Evolutionary conservation across 805 yeast genomes (phyloP).

Genomic region (Metschnikowia gruessii): DNA sequence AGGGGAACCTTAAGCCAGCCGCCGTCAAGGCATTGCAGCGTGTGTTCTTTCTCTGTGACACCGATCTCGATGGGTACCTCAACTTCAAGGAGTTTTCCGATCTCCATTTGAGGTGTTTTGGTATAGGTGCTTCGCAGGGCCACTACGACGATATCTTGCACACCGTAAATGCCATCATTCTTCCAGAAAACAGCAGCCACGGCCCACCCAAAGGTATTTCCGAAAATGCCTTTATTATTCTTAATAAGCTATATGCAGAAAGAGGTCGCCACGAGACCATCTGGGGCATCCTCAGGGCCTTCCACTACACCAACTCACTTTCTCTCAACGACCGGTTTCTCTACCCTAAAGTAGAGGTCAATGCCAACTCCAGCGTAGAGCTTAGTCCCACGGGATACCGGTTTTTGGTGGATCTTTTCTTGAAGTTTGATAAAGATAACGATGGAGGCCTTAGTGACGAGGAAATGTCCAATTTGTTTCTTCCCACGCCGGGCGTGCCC

Average conservation of each 20-base stretch:
- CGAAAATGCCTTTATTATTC: conserved; percentile 67
- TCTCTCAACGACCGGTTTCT: conserved; percentile 77
- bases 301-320: conserved; percentile 87
- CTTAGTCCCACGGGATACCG: conserved; percentile 89
- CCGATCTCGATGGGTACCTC: conserved; percentile 84
- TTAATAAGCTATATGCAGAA: conserved; percentile 83
- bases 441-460: conserved; percentile 88
- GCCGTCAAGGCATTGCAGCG: conserved; percentile 75
- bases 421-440: conserved; percentile 88
- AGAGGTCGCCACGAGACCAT: conserved; percentile 94
- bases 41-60: conserved; percentile 80
- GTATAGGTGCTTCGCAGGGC: conserved; percentile 32
- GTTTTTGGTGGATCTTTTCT: conserved; percentile 84
- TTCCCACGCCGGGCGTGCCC: conserved; percentile 94
- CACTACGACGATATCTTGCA: conserved; percentile 39
- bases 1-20: conserved; percentile 73
- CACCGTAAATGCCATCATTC: conserved; percentile 32
- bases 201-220: conserved; percentile 53
- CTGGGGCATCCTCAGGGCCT: conserved; percentile 90
- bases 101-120: conserved; percentile 75
- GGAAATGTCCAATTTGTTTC: conserved; percentile 68
- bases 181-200: conserved; percentile 19
- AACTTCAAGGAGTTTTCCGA: conserved; percentile 66
- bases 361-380: conserved; percentile 77
- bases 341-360: conserved; percentile 76